Base-by-base conservation (phyloP, 306 rosid genomes). In the Vigna unguiculata region DNA sequence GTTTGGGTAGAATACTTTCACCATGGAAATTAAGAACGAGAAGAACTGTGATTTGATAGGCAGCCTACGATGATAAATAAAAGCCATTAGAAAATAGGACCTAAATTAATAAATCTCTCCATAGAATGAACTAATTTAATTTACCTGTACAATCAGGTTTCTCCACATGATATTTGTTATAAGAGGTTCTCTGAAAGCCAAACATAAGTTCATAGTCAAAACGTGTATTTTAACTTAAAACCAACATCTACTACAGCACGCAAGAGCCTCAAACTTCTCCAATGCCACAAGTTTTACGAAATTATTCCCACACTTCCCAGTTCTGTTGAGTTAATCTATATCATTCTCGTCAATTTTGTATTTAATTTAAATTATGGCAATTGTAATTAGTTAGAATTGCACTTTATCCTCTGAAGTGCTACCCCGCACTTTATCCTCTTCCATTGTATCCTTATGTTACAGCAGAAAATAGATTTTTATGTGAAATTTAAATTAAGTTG, bases 111-210 rank as follows among this genome's bases (percentile, higher is more conserved):
- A 71, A 80, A 32, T 41, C 45, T 63, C 38, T 74, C 19, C 74
- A 32, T 36, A 17, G 47, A 75, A 49, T 25, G 46, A 72, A 72
- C 19, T 21, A 53, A 57, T 58, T 69, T 86, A 95, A 58, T 34
- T 83, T 86, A 95, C 99, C 97, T 95, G 98, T 41, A 95, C 65
- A 49, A 89, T 3, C 78, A 95, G 74, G 89, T 95, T 95, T 89
- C 99, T 89, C 99, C 97, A 95, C 99, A 95, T 95, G 73, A 92
- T 69, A 87, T 95, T 95, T 49, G 99, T 95, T 86, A 95, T 81
- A 82, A 95, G 99, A 80, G 99, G 93, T 79, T 90, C 97, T 91
- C 99, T 95, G 85, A 60, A 67, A 79, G 60, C 67, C 77, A 86
- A 80, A 84, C 46, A 77, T 12, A 65, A 73, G 66, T 76, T 41